Base-by-base conservation (phyloP, 345 rosid species). In the Gynandropsis gynandra region DNA sequence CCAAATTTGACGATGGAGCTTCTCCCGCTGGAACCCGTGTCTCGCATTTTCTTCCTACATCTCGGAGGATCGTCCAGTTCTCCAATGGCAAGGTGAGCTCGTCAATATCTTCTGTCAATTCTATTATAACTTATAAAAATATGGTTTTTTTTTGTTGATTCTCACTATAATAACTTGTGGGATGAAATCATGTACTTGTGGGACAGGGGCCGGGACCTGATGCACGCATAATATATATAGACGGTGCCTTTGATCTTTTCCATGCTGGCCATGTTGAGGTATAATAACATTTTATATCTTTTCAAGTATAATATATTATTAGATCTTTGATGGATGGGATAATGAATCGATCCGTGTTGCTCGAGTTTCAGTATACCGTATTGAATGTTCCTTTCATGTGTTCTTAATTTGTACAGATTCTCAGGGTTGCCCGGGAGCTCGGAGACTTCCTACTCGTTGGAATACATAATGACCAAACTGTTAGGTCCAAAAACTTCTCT, bases 201-300 rank as follows among this genome's bases (percentile, higher is more conserved):
- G 33, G 39, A 52, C 79, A 89, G 98, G 90, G 85, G 39, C 98
- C 96, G 19, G 78, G 82, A 59, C 95, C 95, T 35, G 79, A 81
- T 77, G 82, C 96, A 42, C 78, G 80, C 29, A 66, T 89, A 40
- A 76, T 89, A 12, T 89, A 89, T 67, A 86, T 89, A 54, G 98
- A 89, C 65, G 98, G 98, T 16, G 96, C 95, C 21, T 89, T 89
- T 67, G 98, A 89, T 83, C 90, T 89, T 63, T 89, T 89, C 59
- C 98, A 89, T 72, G 98, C 98, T 29, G 98, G 98, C 59, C 98
- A 89, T 70, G 98, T 86, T 2, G 95, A 89, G 97, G 97, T 89
- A 79, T 50, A 51, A 21, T 32, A n/a, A n/a, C n/a, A 35, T 21
- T 50, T 33, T 41, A 40, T 20, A 11, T 33, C 34, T 24, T 5